Percentiles rank a stretch among this genome's conserved stretches.
These are phyloP conservation scores for Nasturtium officinale DNA, from an alignment of 345 rosid species.

Conservation along the genomic window DNA sequence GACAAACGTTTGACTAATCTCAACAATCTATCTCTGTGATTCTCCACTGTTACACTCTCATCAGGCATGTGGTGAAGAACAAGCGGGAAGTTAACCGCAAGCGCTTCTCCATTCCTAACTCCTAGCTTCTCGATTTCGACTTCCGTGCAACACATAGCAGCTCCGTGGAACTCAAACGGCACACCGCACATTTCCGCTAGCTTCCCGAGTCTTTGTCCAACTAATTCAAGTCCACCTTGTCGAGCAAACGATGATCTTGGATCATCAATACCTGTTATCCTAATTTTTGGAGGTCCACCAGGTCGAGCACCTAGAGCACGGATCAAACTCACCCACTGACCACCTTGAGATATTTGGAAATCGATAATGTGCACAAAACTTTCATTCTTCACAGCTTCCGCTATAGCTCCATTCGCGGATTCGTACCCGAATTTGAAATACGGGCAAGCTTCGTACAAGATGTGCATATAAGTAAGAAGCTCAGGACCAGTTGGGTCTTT, in stretches of 20 bases:
- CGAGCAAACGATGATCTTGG: conserved; percentile 77
- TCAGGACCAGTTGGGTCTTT: conserved; percentile 79
- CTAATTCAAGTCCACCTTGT: conserved; percentile 82
- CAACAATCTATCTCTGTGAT: conserved; percentile 83
- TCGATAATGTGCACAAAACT: conserved; percentile 77
- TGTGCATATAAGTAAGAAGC: conserved; percentile 85
- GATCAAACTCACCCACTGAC: conserved; percentile 91
- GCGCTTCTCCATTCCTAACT: conserved; percentile 68
- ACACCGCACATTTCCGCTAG: conserved; percentile 75
- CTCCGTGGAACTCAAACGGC: conserved; percentile 76
- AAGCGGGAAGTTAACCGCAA: conserved; percentile 81
- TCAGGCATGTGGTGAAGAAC: conserved; percentile 94
- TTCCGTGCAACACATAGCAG: conserved; percentile 61
- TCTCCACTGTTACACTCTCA: conserved; percentile 79
- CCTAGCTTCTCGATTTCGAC: conserved; percentile 67
- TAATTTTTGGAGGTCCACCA: conserved; percentile 79
- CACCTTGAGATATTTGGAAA: conserved; percentile 81
- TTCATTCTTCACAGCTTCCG: conserved; percentile 87
- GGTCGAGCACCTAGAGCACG: conserved; percentile 87
- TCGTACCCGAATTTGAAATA: conserved; percentile 93
- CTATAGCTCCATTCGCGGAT: conserved; percentile 96
- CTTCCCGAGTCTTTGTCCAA: conserved; percentile 69
- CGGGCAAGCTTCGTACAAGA: conserved; percentile 86
- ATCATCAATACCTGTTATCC: conserved; percentile 90
- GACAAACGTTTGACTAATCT: conserved; percentile 76